Conservation (phyloP, 805 yeast genomes). For the Cyberlindnera mycetangii region DNA sequence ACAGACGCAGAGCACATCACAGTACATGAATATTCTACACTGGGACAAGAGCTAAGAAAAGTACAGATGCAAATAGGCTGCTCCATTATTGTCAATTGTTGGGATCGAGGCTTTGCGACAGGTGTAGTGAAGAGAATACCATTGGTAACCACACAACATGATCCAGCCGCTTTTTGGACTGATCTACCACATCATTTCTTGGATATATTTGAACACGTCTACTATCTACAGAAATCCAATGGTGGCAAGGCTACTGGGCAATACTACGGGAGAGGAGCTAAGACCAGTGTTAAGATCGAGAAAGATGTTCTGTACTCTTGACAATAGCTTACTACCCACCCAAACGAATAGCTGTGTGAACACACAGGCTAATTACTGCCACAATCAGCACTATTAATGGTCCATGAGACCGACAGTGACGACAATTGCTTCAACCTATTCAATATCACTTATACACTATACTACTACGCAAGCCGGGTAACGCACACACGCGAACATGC, state of each 20-base stretch:
- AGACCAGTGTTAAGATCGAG: not conserved
- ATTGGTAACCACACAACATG: not conserved
- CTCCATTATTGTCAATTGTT: conserved; percentile 8
- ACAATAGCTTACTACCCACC: no score
- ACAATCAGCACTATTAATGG: no score
- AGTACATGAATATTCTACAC: conserved; percentile 3
- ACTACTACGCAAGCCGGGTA: not conserved
- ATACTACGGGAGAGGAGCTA: not conserved
- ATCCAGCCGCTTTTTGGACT: conserved; percentile 1
- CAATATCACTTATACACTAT: not conserved
- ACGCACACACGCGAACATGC: not conserved
- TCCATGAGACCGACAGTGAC: no score
- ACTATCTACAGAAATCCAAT: conserved; percentile 2
- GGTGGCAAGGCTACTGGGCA: conserved; percentile 1
- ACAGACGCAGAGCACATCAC: not conserved
- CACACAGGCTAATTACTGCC: no score
- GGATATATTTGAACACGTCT: not conserved
- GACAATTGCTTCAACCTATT: no score
- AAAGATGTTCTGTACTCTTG: no score
- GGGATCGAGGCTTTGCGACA: conserved; percentile 7
- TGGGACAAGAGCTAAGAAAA: not conserved
- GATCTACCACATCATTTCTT: not conserved
- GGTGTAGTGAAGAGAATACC: conserved; percentile 1
- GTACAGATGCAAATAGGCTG: conserved; percentile 2
- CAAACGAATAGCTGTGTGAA: no score